Evolutionary conservation across 352 stramenopile genomes (phyloP).

Genomic region (Phytophthora tubulina): DNA sequence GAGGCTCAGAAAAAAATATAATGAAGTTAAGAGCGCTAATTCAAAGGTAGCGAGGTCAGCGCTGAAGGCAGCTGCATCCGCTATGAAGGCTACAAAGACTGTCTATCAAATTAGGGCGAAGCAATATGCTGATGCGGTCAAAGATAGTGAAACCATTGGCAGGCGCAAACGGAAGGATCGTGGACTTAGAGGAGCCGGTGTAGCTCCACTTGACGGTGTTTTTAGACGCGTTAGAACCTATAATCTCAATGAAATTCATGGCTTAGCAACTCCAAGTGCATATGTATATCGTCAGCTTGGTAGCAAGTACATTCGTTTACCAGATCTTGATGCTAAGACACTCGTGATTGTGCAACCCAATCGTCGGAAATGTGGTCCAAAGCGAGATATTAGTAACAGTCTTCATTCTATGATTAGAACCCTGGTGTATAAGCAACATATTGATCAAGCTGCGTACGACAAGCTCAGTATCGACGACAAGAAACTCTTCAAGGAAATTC

Average conservation of each 20-base stretch:
- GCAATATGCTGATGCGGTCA: neutral
- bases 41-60: neutral
- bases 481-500: too few relatives aligned
- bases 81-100: too few relatives aligned
- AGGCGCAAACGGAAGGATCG: neutral
- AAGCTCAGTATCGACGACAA: too few relatives aligned
- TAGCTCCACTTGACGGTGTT: constrained; percentile 16
- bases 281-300: too few relatives aligned
- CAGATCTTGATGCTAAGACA: too few relatives aligned
- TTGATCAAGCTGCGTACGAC: too few relatives aligned
- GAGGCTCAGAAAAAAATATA: constrained; percentile 17
- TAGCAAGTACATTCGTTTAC: too few relatives aligned
- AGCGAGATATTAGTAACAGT: constrained; percentile 6
- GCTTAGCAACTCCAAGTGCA: constrained; percentile 12
- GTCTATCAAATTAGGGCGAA: constrained; percentile 1
- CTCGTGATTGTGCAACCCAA: constrained; percentile 29
- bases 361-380: constrained; percentile 17
- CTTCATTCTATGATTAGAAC: constrained; percentile 2
- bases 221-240: constrained; percentile 12
- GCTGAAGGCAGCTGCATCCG: neutral
- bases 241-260: constrained; percentile 29
- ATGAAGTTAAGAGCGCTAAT: neutral
- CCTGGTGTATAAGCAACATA: too few relatives aligned
- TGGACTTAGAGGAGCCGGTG: constrained; percentile 20
- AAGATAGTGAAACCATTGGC: neutral